Evolutionary conservation across 2,329 filamentous ascomycete genomes (phyloP).

Genomic region (Cladosporium sp.): DNA sequence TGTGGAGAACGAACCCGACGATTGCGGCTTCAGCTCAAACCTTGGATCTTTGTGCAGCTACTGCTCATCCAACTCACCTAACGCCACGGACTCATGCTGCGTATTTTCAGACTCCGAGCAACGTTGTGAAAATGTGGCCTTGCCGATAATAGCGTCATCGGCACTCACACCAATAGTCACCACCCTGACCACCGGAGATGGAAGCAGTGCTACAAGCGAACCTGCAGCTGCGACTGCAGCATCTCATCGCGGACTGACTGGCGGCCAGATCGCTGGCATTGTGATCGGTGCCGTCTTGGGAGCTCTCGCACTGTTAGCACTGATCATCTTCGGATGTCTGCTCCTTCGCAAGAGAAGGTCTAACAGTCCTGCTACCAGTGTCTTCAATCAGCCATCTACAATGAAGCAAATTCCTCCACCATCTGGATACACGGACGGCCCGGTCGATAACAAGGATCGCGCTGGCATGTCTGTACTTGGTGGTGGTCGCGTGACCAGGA

Average conservation of each 20-base stretch:
- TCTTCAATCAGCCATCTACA: conserved; percentile 86
- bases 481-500: conserved; percentile 85
- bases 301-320: conserved; percentile 61
- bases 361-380: conserved; percentile 62
- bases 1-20: conserved; percentile 72
- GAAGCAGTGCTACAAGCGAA: conserved; percentile 19
- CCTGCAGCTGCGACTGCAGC: conserved; percentile 26
- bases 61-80: conserved; percentile 76
- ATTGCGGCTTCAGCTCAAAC: conserved; percentile 79
- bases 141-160: conserved; percentile 63
- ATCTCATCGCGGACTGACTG: conserved; percentile 58
- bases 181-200: conserved; percentile 51
- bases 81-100: conserved; percentile 94
- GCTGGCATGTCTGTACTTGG: conserved; percentile 70
- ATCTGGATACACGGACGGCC: conserved; percentile 41
- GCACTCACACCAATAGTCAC: conserved; percentile 56
- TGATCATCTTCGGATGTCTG: conserved; percentile 59
- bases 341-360: conserved; percentile 52
- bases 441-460: conserved; percentile 31
- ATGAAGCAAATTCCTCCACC: conserved; percentile 32
- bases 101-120: conserved; percentile 71
- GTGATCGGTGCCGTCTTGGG: conserved; percentile 76
- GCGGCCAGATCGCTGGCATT: conserved; percentile 87
- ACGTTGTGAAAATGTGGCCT: conserved; percentile 68
- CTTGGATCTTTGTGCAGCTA: conserved; percentile 77